These are phyloP conservation scores for Dictyostelium discoideum DNA, from an alignment of 78 protist species.

Conservation along the genomic window DNA sequence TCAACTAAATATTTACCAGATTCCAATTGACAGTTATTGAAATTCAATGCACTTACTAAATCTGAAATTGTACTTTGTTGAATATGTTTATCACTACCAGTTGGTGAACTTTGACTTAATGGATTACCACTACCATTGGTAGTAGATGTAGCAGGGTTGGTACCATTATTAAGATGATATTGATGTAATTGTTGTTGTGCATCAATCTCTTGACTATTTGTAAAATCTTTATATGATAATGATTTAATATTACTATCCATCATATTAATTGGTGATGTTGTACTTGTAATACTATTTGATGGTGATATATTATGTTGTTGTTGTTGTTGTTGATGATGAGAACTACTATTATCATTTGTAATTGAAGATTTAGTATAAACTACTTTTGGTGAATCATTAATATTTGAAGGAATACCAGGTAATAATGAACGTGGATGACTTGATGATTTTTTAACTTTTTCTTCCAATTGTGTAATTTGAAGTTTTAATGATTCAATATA, in stretches of 20 bases:
- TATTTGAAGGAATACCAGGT: constrained; percentile 1
- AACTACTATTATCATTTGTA: not conserved
- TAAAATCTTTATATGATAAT: constrained; percentile 16
- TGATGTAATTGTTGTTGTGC: constrained; percentile 1
- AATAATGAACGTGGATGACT: not conserved
- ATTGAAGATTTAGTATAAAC: not conserved
- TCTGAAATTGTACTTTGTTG: constrained; percentile 24
- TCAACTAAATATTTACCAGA: constrained; percentile 61
- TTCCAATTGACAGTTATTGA: constrained; percentile 58
- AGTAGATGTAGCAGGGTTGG: too few relatives aligned
- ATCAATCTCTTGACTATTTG: not conserved
- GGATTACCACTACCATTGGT: not conserved
- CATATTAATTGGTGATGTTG: constrained; percentile 3
- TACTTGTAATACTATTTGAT: not conserved
- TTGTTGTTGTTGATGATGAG: not conserved
- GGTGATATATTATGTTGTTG: not conserved
- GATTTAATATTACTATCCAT: not conserved
- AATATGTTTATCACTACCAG: constrained; percentile 4
- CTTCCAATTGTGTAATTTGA: constrained; percentile 12
- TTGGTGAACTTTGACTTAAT: constrained; percentile 7
- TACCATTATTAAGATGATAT: not conserved
- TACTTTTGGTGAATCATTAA: not conserved
- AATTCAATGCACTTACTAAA: constrained; percentile 23
- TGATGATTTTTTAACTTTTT: not conserved
- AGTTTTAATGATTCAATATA: constrained; percentile 11